Conservation (phyloP, 1,284 basidiomycete genomes). For the Sphagnurus paluster region DNA sequence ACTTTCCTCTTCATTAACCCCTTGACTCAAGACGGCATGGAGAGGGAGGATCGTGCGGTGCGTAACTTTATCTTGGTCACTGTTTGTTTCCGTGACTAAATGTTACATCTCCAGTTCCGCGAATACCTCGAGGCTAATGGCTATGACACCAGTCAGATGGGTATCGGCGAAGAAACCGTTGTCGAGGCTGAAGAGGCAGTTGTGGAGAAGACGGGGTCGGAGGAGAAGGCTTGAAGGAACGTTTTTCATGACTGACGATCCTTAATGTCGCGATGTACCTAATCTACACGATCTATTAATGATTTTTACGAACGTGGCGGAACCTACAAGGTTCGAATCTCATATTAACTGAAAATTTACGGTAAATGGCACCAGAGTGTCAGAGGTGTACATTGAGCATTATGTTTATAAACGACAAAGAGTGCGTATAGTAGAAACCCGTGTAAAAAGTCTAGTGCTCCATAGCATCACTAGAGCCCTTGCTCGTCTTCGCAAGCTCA, state of each 20-base stretch:
- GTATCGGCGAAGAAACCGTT: conserved; percentile 33
- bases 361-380: no score
- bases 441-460: conserved; percentile 40
- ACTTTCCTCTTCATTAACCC: conserved; percentile 78
- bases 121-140: conserved; percentile 76
- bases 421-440: background rate
- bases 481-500: conserved; percentile 65
- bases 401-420: background rate
- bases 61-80: conserved; percentile 25
- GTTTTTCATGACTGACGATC: conserved; percentile 3
- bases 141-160: conserved; percentile 75
- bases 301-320: background rate
- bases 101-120: no score
- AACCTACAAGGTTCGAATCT: background rate
- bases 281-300: conserved; percentile 8
- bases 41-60: conserved; percentile 68
- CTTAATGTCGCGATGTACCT: background rate
- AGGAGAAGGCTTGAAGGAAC: conserved; percentile 21
- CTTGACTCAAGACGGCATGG: conserved; percentile 78
- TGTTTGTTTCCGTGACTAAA: no score
- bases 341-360: no score
- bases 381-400: no score
- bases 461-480: conserved; percentile 49
- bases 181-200: conserved; percentile 3
- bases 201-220: conserved; percentile 1